Conservation (phyloP, 176 grass and related monocot genomes). For the Urochloa ruziziensis region DNA sequence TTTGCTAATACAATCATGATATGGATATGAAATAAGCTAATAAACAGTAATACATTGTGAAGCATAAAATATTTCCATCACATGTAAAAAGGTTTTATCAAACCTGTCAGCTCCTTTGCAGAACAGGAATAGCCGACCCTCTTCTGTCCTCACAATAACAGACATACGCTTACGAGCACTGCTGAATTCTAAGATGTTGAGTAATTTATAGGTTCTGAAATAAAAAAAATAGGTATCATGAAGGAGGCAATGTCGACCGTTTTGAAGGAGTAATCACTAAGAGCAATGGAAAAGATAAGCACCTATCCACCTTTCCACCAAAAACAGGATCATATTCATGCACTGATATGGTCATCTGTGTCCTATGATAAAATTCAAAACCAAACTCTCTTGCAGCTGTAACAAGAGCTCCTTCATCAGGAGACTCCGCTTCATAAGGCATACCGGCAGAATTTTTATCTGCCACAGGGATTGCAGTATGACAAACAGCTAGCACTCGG, state of each 20-base stretch:
- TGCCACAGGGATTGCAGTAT: conserved; percentile 85
- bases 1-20: not conserved
- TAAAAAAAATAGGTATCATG: conserved; percentile 38
- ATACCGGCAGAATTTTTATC: conserved; percentile 53
- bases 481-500: conserved; percentile 78
- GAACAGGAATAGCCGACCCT: conserved; percentile 64
- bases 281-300: conserved; percentile 41
- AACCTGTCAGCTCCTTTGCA: conserved; percentile 98
- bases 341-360: conserved; percentile 73
- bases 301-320: conserved; percentile 49
- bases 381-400: conserved; percentile 86
- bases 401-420: conserved; percentile 91
- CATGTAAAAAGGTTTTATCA: conserved; percentile 19
- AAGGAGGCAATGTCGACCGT: not conserved
- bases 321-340: conserved; percentile 58
- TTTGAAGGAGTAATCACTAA: conserved; percentile 14
- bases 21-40: conserved; percentile 6
- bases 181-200: conserved; percentile 90
- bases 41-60: not conserved
- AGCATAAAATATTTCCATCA: not conserved
- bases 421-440: conserved; percentile 91
- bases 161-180: conserved; percentile 96
- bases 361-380: conserved; percentile 91
- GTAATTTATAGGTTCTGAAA: conserved; percentile 82
- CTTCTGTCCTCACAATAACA: conserved; percentile 76